Percentiles rank a stretch among this genome's conserved stretches.
phyloP scores from a whole-genome alignment of 495 filamentous ascomycete species.

The Talaromyces nanjingensis region DNA sequence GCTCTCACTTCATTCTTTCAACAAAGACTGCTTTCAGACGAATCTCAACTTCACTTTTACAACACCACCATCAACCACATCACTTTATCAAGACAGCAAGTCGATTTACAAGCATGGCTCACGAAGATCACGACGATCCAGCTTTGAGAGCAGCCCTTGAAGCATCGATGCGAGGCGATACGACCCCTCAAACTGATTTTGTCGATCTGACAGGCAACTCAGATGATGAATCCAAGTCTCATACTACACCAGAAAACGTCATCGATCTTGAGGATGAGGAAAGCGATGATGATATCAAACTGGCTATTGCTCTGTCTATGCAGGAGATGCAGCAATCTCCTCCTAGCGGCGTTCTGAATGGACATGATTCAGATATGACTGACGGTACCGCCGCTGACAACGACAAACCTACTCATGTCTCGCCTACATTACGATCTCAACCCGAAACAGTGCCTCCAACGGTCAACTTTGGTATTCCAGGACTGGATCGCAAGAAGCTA shows the following conservation, averaged over 20 bases:
- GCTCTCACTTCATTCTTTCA: background rate
- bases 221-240: conserved; percentile 23
- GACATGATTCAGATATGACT: background rate
- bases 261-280: conserved; percentile 30
- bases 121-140: conserved; percentile 16
- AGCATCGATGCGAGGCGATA: conserved; percentile 63
- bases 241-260: conserved; percentile 28
- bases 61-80: background rate
- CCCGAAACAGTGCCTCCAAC: background rate
- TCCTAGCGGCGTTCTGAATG: background rate
- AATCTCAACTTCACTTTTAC: background rate
- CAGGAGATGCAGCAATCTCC: conserved; percentile 12
- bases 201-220: conserved; percentile 36
- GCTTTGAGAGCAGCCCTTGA: conserved; percentile 51
- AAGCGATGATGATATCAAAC: conserved; percentile 42
- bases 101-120: conserved; percentile 11
- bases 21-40: background rate
- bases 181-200: conserved; percentile 8
- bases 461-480: conserved; percentile 28
- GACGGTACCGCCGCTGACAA: background rate
- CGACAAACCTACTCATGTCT: background rate
- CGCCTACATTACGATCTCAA: background rate
- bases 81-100: background rate
- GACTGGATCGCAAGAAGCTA: conserved; percentile 73
- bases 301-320: conserved; percentile 49